These are phyloP conservation scores for Solanum commersonii DNA, from an alignment of 257 asterid genomes.

Conservation along the genomic window DNA sequence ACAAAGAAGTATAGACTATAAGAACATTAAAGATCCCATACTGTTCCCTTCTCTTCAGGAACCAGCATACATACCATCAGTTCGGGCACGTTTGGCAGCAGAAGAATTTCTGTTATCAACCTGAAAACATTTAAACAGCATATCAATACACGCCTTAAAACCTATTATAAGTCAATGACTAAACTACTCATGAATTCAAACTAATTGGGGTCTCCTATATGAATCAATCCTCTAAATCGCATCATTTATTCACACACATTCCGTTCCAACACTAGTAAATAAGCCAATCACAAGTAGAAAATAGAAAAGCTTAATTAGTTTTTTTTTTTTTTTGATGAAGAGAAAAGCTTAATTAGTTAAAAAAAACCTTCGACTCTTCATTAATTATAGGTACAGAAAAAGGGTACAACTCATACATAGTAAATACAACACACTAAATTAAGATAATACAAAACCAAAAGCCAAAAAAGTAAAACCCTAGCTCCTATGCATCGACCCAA, in stretches of 20 bases:
- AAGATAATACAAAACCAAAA: not conserved
- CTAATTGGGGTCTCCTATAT: not conserved
- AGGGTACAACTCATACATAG: not conserved
- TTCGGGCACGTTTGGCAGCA: conserved; percentile 76
- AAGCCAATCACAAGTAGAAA: not conserved
- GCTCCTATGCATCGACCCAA: not conserved
- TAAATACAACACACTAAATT: not conserved
- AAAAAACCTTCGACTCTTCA: not conserved
- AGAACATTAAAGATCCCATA: not conserved
- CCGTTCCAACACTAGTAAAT: not conserved
- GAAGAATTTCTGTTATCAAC: conserved; percentile 75
- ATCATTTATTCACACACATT: not conserved
- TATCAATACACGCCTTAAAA: not conserved
- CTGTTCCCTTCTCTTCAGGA: not conserved
- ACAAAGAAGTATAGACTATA: not conserved
- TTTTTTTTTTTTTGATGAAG: too few species aligned
- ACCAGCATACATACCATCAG: conserved; percentile 43
- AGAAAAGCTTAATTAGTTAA: not conserved
- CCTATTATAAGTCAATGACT: not conserved
- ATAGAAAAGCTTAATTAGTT: not conserved
- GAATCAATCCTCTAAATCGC: not conserved
- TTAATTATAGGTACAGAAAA: not conserved
- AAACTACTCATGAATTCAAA: not conserved
- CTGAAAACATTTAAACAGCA: conserved; percentile 17
- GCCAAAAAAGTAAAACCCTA: not conserved